Base-by-base conservation (phyloP, 345 rosid genomes). In the Geranium rotundifolium region DNA sequence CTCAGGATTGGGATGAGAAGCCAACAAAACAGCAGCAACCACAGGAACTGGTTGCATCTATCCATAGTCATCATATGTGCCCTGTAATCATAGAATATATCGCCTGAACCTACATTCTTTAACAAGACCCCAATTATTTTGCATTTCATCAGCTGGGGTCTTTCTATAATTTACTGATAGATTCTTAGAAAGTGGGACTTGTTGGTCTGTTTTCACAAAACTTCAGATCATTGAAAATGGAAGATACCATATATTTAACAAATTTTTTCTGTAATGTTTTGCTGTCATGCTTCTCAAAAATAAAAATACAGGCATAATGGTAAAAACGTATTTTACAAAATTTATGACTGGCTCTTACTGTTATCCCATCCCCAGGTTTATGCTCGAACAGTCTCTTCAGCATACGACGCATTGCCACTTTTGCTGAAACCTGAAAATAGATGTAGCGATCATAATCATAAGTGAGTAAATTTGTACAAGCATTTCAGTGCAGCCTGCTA, bases 351-450 rank as follows among this genome's bases (percentile, higher is more conserved):
- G 52, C 52, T 46, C 13, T 37, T 37, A 37, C 46, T 0, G 46
- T 37, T 6, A 5, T 10, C 3, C 46, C 46, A 12, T 46, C 52
- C 15, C 15, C 12, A 14, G 15, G 15, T 46, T 46, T 46, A 46
- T 46, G 52, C 52, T 52, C 63, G 58, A 37, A 71, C 61, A 54
- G 65, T 19, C 29, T 70, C 12, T 73, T 70, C 75, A 56, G 16
- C 59, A 0, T 60, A 50, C 58, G 69, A 52, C 23, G 37, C 0
- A 16, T 71, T 73, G 59, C 57, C 29, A 1, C 9, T 50, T 56
- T 65, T 70, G 69, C 65, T 62, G 19, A 59, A 66, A 68, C 76
- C 75, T 75, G 76, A 60, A 34, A 34, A 34, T 34, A 34, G 0
- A 34, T 34, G 10, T 34, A 23, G 27, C 27, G 27, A 23, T 23